Evolutionary conservation across 2,329 filamentous ascomycete genomes (phyloP), one percentile per base, ranked within the genome.

Genomic region (Apiospora saccharicola): DNA sequence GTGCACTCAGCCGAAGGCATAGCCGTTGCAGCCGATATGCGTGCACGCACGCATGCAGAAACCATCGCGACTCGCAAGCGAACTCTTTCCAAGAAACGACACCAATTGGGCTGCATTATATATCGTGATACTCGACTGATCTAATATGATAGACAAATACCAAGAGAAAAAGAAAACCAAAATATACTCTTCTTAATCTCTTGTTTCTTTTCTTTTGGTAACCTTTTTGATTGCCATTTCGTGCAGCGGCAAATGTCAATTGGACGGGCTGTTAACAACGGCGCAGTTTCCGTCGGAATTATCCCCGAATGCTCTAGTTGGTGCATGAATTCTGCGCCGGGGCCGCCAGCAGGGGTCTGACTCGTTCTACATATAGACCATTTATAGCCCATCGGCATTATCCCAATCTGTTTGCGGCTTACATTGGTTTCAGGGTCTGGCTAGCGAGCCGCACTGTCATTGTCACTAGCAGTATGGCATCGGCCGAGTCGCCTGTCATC

Each of bases 1-100:
- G 51, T 57, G 51, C 51, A 30, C 51, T 30, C 26, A 34, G 51
- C 26, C 51, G 51, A 37, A 37, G 30, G 30, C 53, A n/a, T 37
- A 61, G 53, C 30, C 53, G 53, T 61, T 37, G 53, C 53, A 61
- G 53, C 53, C 53, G 53, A 61, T 57, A 22, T 14, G 4, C 19
- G 26, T 4, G 24, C 26, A 4, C 14, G 24, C 34, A 34, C 34
- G 53, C 53, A 61, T 37, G 26, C 53, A 34, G 53, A 22, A 5
- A 8, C 12, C 53, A 19, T 30, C 34, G 16, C 37, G 5, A 41
- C 37, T 30, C 26, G 26, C 26, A 30, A 26, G 34, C 51, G 26
- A 14, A 34, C 26, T 57, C 26, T 30, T 16, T 19, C 4, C 4
- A 19, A 57, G 51, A 57, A 57, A 57, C 26, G 6, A 53, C 22